phyloP scores from a whole-genome alignment of 2,329 filamentous ascomycete species.

The Aspergillus sp. region DNA sequence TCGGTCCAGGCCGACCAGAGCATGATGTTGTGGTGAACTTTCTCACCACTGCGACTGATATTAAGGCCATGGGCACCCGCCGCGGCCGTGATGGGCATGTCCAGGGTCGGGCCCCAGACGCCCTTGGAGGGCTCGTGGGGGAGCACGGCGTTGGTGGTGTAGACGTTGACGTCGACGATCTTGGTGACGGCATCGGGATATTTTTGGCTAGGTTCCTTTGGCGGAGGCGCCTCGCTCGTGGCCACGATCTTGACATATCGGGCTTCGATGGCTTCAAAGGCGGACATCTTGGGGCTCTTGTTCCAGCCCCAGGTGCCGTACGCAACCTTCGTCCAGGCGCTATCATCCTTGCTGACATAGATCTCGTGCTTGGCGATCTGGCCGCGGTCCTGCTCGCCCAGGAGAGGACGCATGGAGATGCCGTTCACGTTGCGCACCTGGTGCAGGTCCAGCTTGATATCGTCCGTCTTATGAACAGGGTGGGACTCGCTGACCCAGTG shows the following conservation, averaged over 20 bases:
- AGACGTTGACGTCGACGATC: conserved; percentile 9
- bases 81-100: conserved; percentile 22
- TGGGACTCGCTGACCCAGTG: conserved; percentile 9
- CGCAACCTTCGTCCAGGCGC: conserved; percentile 11
- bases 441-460: conserved; percentile 8
- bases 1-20: conserved; percentile 14
- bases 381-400: conserved; percentile 6
- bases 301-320: conserved; percentile 17
- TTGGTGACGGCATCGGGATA: conserved; percentile 5
- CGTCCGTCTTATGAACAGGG: background rate
- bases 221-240: conserved; percentile 10
- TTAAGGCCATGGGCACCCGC: conserved; percentile 14
- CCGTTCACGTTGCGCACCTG: conserved; percentile 9
- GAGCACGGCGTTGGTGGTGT: conserved; percentile 7
- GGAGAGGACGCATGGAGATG: conserved; percentile 11
- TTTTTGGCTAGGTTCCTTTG: background rate
- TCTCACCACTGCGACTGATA: too few species aligned
- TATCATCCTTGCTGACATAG: conserved; percentile 4
- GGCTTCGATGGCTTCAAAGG: conserved; percentile 10
- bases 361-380: conserved; percentile 11
- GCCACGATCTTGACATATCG: conserved; percentile 12
- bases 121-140: conserved; percentile 12
- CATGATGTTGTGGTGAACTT: conserved; percentile 8
- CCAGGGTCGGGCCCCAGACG: conserved; percentile 20
- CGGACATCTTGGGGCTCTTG: conserved; percentile 13